Base-by-base conservation (phyloP, 331 rosid species). In the Erythrophleum ivorense region DNA sequence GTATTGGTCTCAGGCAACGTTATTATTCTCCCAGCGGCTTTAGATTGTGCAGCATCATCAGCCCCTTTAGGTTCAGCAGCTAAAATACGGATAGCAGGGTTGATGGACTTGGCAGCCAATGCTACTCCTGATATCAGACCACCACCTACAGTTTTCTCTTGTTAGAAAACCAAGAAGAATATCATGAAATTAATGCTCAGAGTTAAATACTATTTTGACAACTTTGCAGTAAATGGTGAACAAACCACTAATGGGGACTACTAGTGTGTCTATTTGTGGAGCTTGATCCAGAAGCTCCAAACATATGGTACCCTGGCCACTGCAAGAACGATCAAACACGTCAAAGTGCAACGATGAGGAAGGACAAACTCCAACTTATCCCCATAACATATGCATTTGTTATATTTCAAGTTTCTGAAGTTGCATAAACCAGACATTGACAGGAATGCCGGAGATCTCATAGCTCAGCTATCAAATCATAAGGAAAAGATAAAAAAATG, bases 41-140 rank as follows among this genome's bases (percentile, higher is more conserved):
- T 93, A 69, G 98, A 95, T 83, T 70, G 90, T 31, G 97, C 97
- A 71, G 97, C 95, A 76, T 95, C 98, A 59, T 93, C 91, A 34
- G 98, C 97, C 3, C 97, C 98, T 82, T 76, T 83, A 54, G 97
- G 98, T 80, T 95, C 95, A 62, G 97, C 97, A 68, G 95, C 97
- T 34, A 95, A 87, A 60, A 95, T 82, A n/a, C 91, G 89, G 77
- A 91, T 91, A 58, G 86, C 71, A 1, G 92, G 95, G 78, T 91
- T 92, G 84, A 95, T 87, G 81, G 91, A 79, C 91, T 92, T 95
- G 83, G 98, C 98, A 84, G 98, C 98, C 87, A 92, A 86, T 55
- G 97, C 89, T 70, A 95, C 88, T 76, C 98, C 98, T 45, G 98
- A 91, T 89, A 92, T 88, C 82, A 93, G 82, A 82, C 95, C 97